Percentiles rank a stretch among this genome's conserved stretches.
Conservation (phyloP, 2,329 filamentous ascomycete species). For the Cladophialophora bantiana region DNA sequence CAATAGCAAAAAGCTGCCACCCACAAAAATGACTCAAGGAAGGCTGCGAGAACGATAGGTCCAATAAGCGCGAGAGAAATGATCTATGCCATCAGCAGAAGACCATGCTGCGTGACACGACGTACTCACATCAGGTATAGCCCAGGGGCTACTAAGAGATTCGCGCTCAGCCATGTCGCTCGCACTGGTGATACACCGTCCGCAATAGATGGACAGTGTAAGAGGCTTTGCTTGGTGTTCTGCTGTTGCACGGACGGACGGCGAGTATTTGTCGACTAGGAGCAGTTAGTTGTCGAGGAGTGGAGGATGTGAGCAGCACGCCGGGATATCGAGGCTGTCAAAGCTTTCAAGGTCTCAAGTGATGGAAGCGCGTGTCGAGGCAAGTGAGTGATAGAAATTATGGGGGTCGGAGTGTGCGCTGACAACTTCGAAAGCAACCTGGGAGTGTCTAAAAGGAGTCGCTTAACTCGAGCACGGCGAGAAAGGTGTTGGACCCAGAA, state of each 20-base stretch:
- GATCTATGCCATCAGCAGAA: conserved; percentile 63
- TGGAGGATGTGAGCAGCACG: background rate
- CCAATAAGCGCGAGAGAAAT: conserved; percentile 83
- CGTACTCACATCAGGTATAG: conserved; percentile 29
- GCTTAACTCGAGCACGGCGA: background rate
- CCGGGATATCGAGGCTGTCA: background rate
- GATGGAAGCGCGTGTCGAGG: background rate
- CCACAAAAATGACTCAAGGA: conserved; percentile 95
- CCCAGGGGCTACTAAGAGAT: conserved; percentile 22
- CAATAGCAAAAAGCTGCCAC: conserved; percentile 94
- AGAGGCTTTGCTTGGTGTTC: background rate
- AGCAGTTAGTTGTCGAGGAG: background rate
- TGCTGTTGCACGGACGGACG: background rate
- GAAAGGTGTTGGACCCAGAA: conserved; percentile 4
- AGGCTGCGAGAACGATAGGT: conserved; percentile 79
- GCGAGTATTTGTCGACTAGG: background rate
- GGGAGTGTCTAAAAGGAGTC: background rate
- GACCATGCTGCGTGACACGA: background rate
- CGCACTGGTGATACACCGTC: background rate
- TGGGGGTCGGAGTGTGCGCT: background rate
- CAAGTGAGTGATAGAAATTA: conserved; percentile 1
- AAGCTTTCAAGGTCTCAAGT: background rate
- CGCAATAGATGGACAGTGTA: background rate
- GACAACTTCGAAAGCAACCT: conserved; percentile 9
- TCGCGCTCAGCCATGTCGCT: conserved; percentile 12